Evolutionary conservation across 345 rosid species (phyloP).

Genomic region (Leavenworthia alabamica): DNA sequence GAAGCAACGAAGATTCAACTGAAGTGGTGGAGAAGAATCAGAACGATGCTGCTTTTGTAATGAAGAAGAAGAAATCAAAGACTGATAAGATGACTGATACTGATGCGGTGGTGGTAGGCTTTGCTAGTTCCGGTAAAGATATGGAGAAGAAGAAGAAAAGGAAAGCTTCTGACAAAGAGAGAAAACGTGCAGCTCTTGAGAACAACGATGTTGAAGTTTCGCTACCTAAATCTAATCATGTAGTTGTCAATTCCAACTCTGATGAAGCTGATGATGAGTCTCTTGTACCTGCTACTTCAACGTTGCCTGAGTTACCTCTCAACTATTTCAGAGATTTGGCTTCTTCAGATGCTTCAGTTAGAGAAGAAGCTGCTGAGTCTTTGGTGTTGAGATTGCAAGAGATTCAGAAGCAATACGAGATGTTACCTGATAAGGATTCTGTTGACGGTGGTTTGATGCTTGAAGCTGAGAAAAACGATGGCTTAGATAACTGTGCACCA

Average conservation of each 20-base stretch:
- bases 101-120: conserved; percentile 19
- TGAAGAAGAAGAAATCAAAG: conserved; percentile 51
- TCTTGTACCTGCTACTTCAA: conserved; percentile 9
- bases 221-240: conserved; percentile 24
- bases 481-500: conserved; percentile 77
- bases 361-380: conserved; percentile 62
- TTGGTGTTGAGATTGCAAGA: conserved; percentile 58
- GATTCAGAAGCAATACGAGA: conserved; percentile 67
- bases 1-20: conserved; percentile 33
- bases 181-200: conserved; percentile 31
- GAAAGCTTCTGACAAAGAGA: conserved; percentile 67
- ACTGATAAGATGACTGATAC: conserved; percentile 25
- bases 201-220: conserved; percentile 21
- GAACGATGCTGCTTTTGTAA: conserved; percentile 1
- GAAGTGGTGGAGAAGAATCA: conserved; percentile 34
- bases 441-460: conserved; percentile 49
- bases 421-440: conserved; percentile 43
- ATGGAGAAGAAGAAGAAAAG: conserved; percentile 87
- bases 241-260: conserved; percentile 16
- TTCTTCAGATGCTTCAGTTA: conserved; percentile 43
- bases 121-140: conserved; percentile 37
- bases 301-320: conserved; percentile 61
- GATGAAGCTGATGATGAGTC: conserved; percentile 14
- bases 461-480: conserved; percentile 88
- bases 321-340: conserved; percentile 71